phyloP scores from a whole-genome alignment of 805 yeast genomes.

The Pichia heedii region DNA sequence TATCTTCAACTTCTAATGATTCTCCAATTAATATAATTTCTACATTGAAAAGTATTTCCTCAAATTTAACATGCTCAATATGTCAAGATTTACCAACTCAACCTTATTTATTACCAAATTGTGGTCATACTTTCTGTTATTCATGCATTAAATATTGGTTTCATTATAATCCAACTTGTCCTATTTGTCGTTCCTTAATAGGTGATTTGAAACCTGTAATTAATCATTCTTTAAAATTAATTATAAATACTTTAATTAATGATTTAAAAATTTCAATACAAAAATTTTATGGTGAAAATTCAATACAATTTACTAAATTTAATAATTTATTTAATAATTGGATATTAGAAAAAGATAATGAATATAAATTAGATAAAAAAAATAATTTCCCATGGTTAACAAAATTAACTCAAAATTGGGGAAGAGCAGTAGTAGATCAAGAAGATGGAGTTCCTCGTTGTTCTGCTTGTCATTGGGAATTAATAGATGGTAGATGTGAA shows the following conservation, averaged over 20 bases:
- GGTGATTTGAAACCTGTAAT: constrained; percentile 38
- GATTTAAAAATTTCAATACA: constrained; percentile 2
- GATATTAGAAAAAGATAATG: constrained; percentile 23
- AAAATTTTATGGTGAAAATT: not conserved
- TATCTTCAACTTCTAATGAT: not conserved
- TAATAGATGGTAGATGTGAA: constrained; percentile 54
- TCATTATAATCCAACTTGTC: constrained; percentile 49
- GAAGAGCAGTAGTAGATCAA: constrained; percentile 45
- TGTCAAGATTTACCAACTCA: constrained; percentile 63
- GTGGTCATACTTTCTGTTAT: constrained; percentile 75
- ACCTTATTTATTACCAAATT: constrained; percentile 47
- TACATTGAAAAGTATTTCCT: constrained; percentile 1
- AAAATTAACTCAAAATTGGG: constrained; percentile 38
- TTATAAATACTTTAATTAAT: constrained; percentile 34
- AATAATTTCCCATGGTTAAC: constrained; percentile 34
- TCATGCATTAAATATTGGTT: constrained; percentile 60
- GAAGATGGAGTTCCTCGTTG: constrained; percentile 72
- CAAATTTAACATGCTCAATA: constrained; percentile 43
- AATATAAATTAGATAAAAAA: constrained; percentile 32
- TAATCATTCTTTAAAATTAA: constrained; percentile 43
- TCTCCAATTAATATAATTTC: not conserved
- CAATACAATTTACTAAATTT: not conserved
- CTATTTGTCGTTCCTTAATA: constrained; percentile 50
- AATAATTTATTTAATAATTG: constrained; percentile 16
- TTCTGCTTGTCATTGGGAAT: constrained; percentile 74